Conservation (phyloP, 2,329 filamentous ascomycete species). For the Cladophialophora carrionii region DNA sequence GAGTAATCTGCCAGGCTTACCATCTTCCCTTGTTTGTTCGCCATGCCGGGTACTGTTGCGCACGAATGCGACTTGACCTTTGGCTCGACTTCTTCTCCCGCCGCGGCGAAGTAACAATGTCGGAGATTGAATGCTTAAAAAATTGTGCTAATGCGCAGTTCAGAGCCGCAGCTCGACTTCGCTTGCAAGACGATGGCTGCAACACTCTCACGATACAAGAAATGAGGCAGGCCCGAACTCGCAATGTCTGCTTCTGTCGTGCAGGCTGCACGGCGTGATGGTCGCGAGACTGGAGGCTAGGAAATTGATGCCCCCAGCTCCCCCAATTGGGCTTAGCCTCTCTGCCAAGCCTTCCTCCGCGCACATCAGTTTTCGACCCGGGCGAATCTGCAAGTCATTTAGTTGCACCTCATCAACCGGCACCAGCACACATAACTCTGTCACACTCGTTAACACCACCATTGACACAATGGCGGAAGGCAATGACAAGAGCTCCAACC, state of each 20-base stretch:
- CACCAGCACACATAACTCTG: slow-evolving; percentile 32
- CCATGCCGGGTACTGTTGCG: slow-evolving; percentile 59
- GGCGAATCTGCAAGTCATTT: slow-evolving; percentile 8
- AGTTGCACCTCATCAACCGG: slow-evolving; percentile 4
- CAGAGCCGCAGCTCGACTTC: slow-evolving; percentile 35
- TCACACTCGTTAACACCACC: slow-evolving; percentile 41
- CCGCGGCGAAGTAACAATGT: not conserved
- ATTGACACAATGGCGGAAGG: slow-evolving; percentile 61
- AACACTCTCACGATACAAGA: slow-evolving; percentile 13
- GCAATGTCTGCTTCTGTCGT: slow-evolving; percentile 16
- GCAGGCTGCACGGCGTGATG: slow-evolving; percentile 1
- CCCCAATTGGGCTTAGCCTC: slow-evolving; percentile 12
- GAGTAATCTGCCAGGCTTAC: slow-evolving; percentile 61
- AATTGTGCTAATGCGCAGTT: slow-evolving; percentile 30
- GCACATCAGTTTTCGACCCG: slow-evolving; percentile 12
- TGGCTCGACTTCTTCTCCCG: slow-evolving; percentile 6
- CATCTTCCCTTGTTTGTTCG: slow-evolving; percentile 99
- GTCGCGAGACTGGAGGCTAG: slow-evolving; percentile 8
- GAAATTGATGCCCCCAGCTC: slow-evolving; percentile 20
- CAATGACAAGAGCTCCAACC: slow-evolving; percentile 83
- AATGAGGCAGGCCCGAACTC: slow-evolving; percentile 35
- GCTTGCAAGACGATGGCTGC: slow-evolving; percentile 35
- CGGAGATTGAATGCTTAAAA: slow-evolving; percentile 24
- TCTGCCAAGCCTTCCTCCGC: slow-evolving; percentile 18
- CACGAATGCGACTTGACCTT: slow-evolving; percentile 50